Evolutionary conservation across 2,329 filamentous ascomycete genomes (phyloP), one percentile per base, ranked within the genome.

Genomic region (Penicillium sp.): DNA sequence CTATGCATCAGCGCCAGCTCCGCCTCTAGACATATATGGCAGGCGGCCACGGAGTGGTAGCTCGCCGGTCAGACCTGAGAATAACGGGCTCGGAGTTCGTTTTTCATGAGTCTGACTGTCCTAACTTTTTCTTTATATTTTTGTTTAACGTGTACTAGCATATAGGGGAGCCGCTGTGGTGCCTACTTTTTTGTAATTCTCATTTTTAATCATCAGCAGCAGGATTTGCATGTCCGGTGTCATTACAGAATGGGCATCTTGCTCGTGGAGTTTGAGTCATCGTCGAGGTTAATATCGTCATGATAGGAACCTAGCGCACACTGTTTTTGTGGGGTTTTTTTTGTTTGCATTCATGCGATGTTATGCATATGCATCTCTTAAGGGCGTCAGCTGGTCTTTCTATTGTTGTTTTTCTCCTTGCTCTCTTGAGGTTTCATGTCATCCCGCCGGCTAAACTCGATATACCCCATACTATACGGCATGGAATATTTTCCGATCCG

Each of bases 1-100:
- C 1, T 59, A 62, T 53, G 44, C 51, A 1, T 47, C 57, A 14
- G 55, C 51, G 1, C 49, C 57, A 14, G 55, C 51, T 5, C 55
- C 44, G 10, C 48, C 33, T 24, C 44, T 57, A 10, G 63, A 60
- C 27, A 36, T 49, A 10, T 60, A 61, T 7, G 54, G 46, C 0
- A 46, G 52, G 38, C 66, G 69, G 25, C 46, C 58, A 8, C 60
- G 69, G 20, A 70, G 68, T 51, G 67, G 67, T 4, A 70, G 67
- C 46, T 70, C 68, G 8, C 70, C 70, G 38, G 27, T 63, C 9
- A 53, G 54, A 4, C 61, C 65, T 9, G 53, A 63, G 24, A 61
- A 62, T 46, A 50, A 55, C 46, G 61, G 60, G 1, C 38, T 67
- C 22, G 64, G 57, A 33, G 50, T 63, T 25, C 52, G 58, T 5